Evolutionary conservation across 129 eudicot species (phyloP).

Genomic region (Mikania micrantha): DNA sequence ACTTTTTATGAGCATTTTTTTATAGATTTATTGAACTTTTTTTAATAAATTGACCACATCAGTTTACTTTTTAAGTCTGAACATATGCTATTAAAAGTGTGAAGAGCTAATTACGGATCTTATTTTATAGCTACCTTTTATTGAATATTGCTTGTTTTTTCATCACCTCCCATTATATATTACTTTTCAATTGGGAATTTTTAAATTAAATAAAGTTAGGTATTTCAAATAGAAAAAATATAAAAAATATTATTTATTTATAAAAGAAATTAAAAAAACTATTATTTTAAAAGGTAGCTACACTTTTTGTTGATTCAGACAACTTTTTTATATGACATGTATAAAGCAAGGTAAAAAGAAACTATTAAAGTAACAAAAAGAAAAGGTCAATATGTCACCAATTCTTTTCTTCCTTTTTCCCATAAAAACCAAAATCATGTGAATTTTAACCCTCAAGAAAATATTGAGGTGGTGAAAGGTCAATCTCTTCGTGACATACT

Average conservation of each 20-base stretch:
- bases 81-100: not conserved
- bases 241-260: not conserved
- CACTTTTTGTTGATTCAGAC: constrained; percentile 11
- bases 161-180: not conserved
- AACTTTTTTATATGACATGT: constrained; percentile 6
- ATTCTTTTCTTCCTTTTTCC: constrained; percentile 24
- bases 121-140: not conserved
- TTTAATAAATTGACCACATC: too few species aligned
- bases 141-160: not conserved
- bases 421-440: constrained; percentile 20
- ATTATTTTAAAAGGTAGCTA: not conserved
- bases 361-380: constrained; percentile 7
- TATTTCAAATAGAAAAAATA: not conserved
- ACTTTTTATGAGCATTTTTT: not conserved
- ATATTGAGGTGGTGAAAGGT: too few species aligned
- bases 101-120: not conserved
- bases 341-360: constrained; percentile 9
- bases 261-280: not conserved
- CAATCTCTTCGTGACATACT: too few species aligned
- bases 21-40: too few species aligned
- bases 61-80: not conserved
- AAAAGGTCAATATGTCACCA: too few species aligned
- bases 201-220: not conserved
- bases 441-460: constrained; percentile 22
- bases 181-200: not conserved